Evolutionary conservation across 805 yeast species (phyloP), one percentile per base, ranked within the genome.

Genomic region (Starmerella bombi): DNA sequence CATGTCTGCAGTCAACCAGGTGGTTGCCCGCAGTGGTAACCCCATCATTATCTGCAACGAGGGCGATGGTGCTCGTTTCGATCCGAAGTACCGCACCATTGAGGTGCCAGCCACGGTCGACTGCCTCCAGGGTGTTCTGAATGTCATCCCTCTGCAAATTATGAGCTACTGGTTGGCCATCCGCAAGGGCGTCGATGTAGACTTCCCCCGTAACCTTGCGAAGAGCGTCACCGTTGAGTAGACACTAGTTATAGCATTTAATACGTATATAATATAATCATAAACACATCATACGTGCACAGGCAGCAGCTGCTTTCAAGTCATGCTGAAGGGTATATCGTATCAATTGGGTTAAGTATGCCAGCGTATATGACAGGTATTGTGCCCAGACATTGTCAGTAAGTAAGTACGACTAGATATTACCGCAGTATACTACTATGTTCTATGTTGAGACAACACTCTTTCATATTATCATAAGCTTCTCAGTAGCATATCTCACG

Each of bases 181-280:
- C 40, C 76, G 78, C 64, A 81, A 88, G 59, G 97, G 96, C 31
- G 79, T 82, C 53, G 94, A 91, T 59, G 98, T 93, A 43, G 99
- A 91, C 63, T 88, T 88, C 77, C 99, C 99, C 51, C 77, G 98
- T 66, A 91, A 91, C 69, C 73, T 91, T 65, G 99, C 99, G 49
- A 91, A 91, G 69, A 80, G 94, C 38, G 99, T 91, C 43, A 91
- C 99, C 36, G 98, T 91, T 48, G 97, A 85, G 67, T 86, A 68
- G 59, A n/a, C n/a, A n/a, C n/a, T n/a, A 37, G 17, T 25, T 10
- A 18, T 7, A 21, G 31, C 31, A 35, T 22, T 16, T 15, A 12
- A 16, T 31, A 12, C 15, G 15, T 15, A 6, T 12, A 25, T 25
- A 8, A 25, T n/a, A n/a, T n/a, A n/a, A n/a, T n/a, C n/a, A n/a